Base-by-base conservation (phyloP, 192 early-diverging fungal species). In the Backusella morwellensis region DNA sequence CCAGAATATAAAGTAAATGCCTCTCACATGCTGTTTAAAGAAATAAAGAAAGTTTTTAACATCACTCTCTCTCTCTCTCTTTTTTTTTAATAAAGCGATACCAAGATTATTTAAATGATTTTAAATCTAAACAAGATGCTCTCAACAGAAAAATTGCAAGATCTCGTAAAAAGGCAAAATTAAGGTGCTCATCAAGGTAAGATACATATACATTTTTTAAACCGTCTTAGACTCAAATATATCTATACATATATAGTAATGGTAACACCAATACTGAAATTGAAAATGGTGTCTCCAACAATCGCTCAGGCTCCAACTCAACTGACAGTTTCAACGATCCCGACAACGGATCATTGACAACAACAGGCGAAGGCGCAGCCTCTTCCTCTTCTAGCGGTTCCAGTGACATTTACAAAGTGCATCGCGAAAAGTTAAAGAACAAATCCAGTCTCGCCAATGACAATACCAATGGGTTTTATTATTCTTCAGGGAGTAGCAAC, bases 61-160 rank as follows among this genome's bases (percentile, higher is more conserved):
- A 50, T 29, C 21, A 34, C 36, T 2, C 9, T 11, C 11, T 40
- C 47, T 29, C 26, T 29, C 26, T 29, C 26, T 29, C 9, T 34
- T 75, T 70, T 38, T 42, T 44, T 40, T 66, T 75, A 50, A 19
- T 36, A 17, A 36, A 81, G 80, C 52, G 75, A 66, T 82, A 83
- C 35, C 82, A 80, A 72, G 66, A 66, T 32, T 83, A 83, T 29
- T 56, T 83, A 15, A 83, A 70, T n/a, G 76, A 83, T 21, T 83
- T 83, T 29, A 83, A 77, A 52, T 54, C 21, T 14, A 80, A 83
- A 38, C 76, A 83, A 42, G 82, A 81, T 47, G 35, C 72, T 41
- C 66, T 35, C 7, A 77, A 69, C 44, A 76, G 75, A n/a, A 66
- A 35, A 1, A 70, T 81, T 26, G 75, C 75, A 17, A 32, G 72